Conservation (phyloP, 2,329 filamentous ascomycete genomes). For the Colletotrichum chrysophilum region DNA sequence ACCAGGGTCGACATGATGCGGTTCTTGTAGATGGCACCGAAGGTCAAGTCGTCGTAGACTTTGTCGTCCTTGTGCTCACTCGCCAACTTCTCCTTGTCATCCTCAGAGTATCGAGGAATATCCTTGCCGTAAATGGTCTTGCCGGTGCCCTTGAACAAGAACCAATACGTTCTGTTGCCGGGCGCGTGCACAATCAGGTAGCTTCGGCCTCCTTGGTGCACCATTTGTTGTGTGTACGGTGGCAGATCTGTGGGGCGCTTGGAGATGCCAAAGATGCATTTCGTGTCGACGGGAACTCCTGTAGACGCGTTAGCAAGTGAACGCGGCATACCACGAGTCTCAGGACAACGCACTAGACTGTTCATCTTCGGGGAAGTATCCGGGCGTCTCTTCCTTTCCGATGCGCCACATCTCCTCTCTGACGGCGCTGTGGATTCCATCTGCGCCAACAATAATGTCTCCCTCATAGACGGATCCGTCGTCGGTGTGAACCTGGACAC, state of each 20-base stretch:
- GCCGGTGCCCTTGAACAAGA: conserved; percentile 35
- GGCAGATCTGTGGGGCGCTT: conserved; percentile 14
- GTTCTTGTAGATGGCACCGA: conserved; percentile 35
- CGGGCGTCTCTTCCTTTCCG: conserved; percentile 25
- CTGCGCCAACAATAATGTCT: conserved; percentile 41
- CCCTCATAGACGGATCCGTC: conserved; percentile 35
- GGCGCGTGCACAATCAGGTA: conserved; percentile 36
- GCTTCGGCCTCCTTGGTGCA: conserved; percentile 24
- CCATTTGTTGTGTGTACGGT: not conserved
- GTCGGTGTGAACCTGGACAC: conserved; percentile 32
- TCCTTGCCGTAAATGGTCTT: conserved; percentile 30
- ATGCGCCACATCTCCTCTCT: conserved; percentile 33
- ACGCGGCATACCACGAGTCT: too few species aligned
- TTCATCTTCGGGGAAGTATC: conserved; percentile 27
- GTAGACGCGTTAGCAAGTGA: not conserved
- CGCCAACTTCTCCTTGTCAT: conserved; percentile 33
- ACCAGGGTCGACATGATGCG: conserved; percentile 31
- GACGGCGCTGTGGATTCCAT: conserved; percentile 45
- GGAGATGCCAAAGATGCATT: conserved; percentile 45
- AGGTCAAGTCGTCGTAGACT: conserved; percentile 28
- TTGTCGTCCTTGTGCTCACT: conserved; percentile 24
- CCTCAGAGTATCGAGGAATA: conserved; percentile 36
- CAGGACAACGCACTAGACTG: not conserved
- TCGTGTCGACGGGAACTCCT: conserved; percentile 9
- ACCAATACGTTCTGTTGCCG: conserved; percentile 38